Evolutionary conservation across 192 early-diverging fungal genomes (phyloP).

Genomic region (Backusella circina): DNA sequence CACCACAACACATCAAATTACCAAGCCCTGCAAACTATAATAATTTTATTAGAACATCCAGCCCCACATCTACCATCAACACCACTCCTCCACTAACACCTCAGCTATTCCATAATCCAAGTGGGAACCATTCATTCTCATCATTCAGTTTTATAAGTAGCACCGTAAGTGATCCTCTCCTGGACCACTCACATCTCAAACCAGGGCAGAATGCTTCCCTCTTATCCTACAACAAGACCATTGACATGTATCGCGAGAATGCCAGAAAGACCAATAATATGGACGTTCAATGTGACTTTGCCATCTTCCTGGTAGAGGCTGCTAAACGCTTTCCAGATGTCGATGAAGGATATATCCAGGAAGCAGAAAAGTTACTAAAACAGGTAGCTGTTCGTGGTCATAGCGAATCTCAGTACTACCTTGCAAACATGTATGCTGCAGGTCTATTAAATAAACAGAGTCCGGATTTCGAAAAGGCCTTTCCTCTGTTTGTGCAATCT

Average conservation of each 20-base stretch:
- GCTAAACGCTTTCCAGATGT: conserved; percentile 26
- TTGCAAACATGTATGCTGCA: conserved; percentile 61
- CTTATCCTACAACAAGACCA: conserved; percentile 50
- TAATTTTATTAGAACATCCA: not conserved
- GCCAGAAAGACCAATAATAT: conserved; percentile 59
- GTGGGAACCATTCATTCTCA: not conserved
- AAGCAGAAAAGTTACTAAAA: conserved; percentile 61
- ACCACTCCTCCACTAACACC: not conserved
- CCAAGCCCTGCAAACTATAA: not conserved
- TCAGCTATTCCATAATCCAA: not conserved
- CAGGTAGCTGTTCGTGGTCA: conserved; percentile 50
- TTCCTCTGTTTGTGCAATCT: conserved; percentile 58
- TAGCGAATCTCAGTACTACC: conserved; percentile 60
- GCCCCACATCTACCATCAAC: not conserved
- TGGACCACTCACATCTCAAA: conserved; percentile 55
- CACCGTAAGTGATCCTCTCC: conserved; percentile 16
- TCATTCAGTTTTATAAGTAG: not conserved
- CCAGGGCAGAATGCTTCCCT: conserved; percentile 55
- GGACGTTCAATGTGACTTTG: conserved; percentile 63
- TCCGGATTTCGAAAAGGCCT: conserved; percentile 62
- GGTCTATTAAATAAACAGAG: conserved; percentile 52
- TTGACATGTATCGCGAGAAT: conserved; percentile 59
- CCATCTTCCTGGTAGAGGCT: conserved; percentile 57
- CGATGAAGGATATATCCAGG: conserved; percentile 41
- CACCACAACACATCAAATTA: not conserved